Evolutionary conservation across 805 yeast species (phyloP).

Genomic region (Priceomyces haplophilus): DNA sequence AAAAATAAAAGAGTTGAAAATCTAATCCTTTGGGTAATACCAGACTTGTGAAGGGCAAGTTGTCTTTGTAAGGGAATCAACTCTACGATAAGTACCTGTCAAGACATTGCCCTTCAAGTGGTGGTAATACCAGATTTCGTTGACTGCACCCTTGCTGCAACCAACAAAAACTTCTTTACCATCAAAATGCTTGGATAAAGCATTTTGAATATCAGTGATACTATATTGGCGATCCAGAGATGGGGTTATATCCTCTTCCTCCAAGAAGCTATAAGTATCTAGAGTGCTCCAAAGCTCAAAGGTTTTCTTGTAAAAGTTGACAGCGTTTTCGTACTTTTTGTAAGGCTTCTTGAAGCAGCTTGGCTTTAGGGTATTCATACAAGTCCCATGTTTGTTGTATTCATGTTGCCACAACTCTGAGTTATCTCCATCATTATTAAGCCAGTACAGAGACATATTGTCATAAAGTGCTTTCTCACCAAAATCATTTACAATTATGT

Average conservation of each 20-base stretch:
- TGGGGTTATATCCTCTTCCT: slow-evolving; percentile 71
- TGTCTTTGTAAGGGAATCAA: slow-evolving; percentile 54
- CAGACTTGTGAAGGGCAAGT: slow-evolving; percentile 57
- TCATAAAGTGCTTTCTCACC: slow-evolving; percentile 51
- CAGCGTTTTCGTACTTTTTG: slow-evolving; percentile 38
- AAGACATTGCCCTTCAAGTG: slow-evolving; percentile 69
- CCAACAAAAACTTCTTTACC: slow-evolving; percentile 58
- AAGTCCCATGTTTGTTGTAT: slow-evolving; percentile 91
- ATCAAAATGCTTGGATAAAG: slow-evolving; percentile 46
- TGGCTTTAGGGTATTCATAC: slow-evolving; percentile 77
- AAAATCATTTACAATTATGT: slow-evolving; percentile 30
- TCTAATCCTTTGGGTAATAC: neutral
- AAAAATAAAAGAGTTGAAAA: too few species aligned
- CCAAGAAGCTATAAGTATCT: slow-evolving; percentile 67
- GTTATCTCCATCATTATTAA: slow-evolving; percentile 66
- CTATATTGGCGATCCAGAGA: slow-evolving; percentile 54
- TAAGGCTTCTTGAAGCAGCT: slow-evolving; percentile 52
- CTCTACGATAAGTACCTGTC: slow-evolving; percentile 56
- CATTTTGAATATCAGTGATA: slow-evolving; percentile 50
- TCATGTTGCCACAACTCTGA: slow-evolving; percentile 82
- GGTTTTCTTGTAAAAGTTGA: slow-evolving; percentile 36
- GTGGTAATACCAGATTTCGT: slow-evolving; percentile 80
- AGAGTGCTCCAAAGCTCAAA: slow-evolving; percentile 23
- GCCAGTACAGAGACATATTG: slow-evolving; percentile 66
- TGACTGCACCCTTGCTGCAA: slow-evolving; percentile 52